Base-by-base conservation (phyloP, 2,329 filamentous ascomycete genomes). In the Sporothrix mexicana region DNA sequence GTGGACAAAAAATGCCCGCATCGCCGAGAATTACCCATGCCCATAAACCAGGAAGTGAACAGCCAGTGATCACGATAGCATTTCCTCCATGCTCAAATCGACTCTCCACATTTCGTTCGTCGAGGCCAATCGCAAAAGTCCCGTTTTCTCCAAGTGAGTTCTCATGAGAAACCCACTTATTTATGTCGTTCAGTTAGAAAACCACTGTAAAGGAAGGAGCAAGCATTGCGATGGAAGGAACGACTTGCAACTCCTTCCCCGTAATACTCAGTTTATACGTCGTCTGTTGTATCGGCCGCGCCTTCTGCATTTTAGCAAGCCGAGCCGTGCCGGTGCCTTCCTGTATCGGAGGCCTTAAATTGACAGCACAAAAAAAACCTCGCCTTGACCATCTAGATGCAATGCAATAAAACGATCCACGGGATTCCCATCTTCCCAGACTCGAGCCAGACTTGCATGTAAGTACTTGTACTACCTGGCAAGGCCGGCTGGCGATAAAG, bases 261-360 rank as follows among this genome's bases (percentile, higher is more conserved):
- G 30, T 36, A 12, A 43, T 17, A 41, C 25, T 17, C 13, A 17
- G 17, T 5, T 55, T 10, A n/a, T 55, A n/a, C 10, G 13, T 17
- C 12, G 15, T 6, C 55, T 23, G 2, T 23, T 57, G 15, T 23
- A 57, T 57, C 23, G 9, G 20, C 53, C 20, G 53, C 55, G 20
- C 25, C 55, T 3, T 30, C 13, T 30, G 9, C 55, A 30, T 57
- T 30, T 57, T 49, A 13, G 23, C 55, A 57, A 25, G 55, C 55
- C 59, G 59, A 62, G 59, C 59, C 59, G 59, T 62, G 59, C 59
- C 59, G 59, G 51, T 53, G 25, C 59, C 59, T 62, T 62, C 59
- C 59, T 62, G 8, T 43, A 9, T 43, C 30, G 23, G 15, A 8
- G 30, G 5, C 57, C 57, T 61, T 43, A 12, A 20, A 62, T 41